Evolutionary conservation across 2,329 filamentous ascomycete genomes (phyloP).

Genomic region (Cylindrodendrum hubeiense): DNA sequence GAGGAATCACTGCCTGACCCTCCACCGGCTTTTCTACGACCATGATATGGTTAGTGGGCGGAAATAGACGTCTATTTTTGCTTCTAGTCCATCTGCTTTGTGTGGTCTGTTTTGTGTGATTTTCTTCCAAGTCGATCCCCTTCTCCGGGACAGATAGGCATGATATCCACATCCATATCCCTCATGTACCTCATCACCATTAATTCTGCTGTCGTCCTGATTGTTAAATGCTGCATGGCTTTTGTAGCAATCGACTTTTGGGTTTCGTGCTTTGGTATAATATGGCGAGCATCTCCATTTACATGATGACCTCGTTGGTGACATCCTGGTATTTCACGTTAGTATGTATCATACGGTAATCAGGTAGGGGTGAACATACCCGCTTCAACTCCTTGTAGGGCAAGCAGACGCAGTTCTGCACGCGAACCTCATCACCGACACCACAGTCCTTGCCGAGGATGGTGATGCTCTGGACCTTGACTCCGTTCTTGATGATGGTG

Average conservation of each 20-base stretch:
- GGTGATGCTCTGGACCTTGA: constrained; percentile 98
- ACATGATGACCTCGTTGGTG: constrained; percentile 93
- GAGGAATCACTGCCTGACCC: not conserved
- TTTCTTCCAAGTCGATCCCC: not conserved
- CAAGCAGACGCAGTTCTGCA: constrained; percentile 98
- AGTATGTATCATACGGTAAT: constrained; percentile 19
- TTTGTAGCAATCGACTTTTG: constrained; percentile 1
- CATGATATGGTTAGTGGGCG: constrained; percentile 17
- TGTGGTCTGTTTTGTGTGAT: constrained; percentile 11
- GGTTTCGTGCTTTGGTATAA: constrained; percentile 4
- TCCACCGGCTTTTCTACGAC: constrained; percentile 1
- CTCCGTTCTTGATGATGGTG: constrained; percentile 95
- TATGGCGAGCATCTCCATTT: constrained; percentile 40
- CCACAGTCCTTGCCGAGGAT: constrained; percentile 96
- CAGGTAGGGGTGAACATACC: constrained; percentile 64
- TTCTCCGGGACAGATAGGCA: not conserved
- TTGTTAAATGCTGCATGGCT: constrained; percentile 18
- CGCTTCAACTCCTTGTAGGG: constrained; percentile 98
- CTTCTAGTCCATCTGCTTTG: constrained; percentile 22
- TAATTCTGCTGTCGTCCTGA: constrained; percentile 23
- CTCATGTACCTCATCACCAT: constrained; percentile 11
- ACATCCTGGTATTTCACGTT: constrained; percentile 76
- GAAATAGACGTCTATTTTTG: constrained; percentile 32
- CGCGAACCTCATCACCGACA: constrained; percentile 92
- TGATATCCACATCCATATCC: not conserved